Evolutionary conservation across 2,329 filamentous ascomycete species (phyloP).

Genomic region (Phaeosphaeriaceae sp.): DNA sequence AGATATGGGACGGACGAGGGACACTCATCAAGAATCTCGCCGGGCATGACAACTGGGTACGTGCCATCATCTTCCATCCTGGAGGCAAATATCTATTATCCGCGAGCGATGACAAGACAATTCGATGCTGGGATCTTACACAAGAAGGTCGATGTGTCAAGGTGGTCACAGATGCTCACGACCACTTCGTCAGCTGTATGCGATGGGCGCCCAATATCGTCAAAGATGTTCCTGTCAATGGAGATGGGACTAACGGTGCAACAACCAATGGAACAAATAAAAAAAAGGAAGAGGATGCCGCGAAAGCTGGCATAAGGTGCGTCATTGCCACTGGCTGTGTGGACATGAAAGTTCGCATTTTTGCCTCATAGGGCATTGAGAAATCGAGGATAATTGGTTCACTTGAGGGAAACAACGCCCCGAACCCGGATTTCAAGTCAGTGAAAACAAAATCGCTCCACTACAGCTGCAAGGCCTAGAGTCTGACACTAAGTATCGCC

Average conservation of each 20-base stretch:
- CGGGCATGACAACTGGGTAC: constrained; percentile 95
- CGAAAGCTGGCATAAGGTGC: constrained; percentile 74
- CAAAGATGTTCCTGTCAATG: constrained; percentile 61
- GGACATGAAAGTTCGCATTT: constrained; percentile 79
- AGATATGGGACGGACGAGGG: constrained; percentile 85
- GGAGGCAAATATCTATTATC: constrained; percentile 89
- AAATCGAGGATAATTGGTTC: background rate
- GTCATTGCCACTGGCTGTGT: constrained; percentile 88
- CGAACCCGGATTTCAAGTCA: too few species aligned
- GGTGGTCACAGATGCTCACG: constrained; percentile 76
- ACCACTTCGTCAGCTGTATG: constrained; percentile 84
- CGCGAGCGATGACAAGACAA: constrained; percentile 86
- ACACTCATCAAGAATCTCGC: constrained; percentile 82
- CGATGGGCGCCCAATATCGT: constrained; percentile 82
- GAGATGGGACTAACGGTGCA: constrained; percentile 51
- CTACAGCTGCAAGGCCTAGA: too few species aligned
- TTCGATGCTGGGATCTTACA: constrained; percentile 90
- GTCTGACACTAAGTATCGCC: too few species aligned
- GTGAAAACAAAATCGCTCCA: too few species aligned
- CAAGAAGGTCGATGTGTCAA: constrained; percentile 93
- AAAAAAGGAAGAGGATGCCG: constrained; percentile 60
- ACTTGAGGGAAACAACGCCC: background rate
- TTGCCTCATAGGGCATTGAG: constrained; percentile 61
- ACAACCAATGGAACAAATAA: constrained; percentile 52
- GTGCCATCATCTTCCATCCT: constrained; percentile 85